Base-by-base conservation (phyloP, 345 rosid species). In the Crucihimalaya himalaica region DNA sequence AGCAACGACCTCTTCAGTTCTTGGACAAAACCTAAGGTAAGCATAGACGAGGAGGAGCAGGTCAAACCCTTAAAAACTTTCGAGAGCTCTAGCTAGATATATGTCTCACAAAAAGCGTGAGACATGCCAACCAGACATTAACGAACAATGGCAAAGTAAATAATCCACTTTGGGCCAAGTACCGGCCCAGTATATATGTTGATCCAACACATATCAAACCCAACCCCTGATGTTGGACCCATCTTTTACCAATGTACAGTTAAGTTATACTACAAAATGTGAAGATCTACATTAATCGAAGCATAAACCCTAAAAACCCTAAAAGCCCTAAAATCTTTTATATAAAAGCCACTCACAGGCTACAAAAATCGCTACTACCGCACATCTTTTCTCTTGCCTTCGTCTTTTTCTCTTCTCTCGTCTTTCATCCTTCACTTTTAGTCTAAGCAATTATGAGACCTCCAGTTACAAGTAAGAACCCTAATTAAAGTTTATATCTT, bases 281-380 rank as follows among this genome's bases (percentile, higher is more conserved):
- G 11, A 56, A 15, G 11, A 12, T 29, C 9, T 43, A 11, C 3
- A 50, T 0, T 5, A 23, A 48, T 25, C 48, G 2, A 45, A 28
- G 9, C 51, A 34, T 60, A 61, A 71, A 63, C 63, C 70, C 70
- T 52, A 51, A 61, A 61, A 71, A 63, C 63, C 70, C 70, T 52
- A 51, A 61, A 71, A 28, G 9, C 54, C 61, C 51, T 47, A 34
- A 60, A 51, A 8, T 14, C 5, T 13, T 62, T 5, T 14, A 15
- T 67, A 67, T 71, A 71, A 39, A 48, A 47, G 4, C 60, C 16
- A 20, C 13, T 39, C 31, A 27, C 32, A 61, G 35, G 20, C 42
- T 50, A 0, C 13, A 47, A n/a, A 29, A 18, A 61, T 25, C 61
- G 21, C 58, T 23, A 15, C 65, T 8, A 34, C 45, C 50, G 68